Evolutionary conservation across 2,329 filamentous ascomycete genomes (phyloP).

Genomic region (Botrytis fabae): DNA sequence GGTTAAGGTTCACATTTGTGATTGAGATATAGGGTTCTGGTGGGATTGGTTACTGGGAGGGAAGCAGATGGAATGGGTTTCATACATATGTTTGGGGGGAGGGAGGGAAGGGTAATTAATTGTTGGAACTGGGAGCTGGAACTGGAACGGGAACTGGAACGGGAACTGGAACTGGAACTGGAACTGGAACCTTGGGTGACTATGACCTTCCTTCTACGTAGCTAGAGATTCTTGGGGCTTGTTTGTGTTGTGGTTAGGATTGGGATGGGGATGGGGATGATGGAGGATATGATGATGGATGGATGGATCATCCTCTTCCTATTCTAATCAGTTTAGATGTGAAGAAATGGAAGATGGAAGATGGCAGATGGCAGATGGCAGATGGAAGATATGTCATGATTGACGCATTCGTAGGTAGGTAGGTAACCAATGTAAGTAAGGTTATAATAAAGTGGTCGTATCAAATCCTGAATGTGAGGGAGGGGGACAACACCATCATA

Average conservation of each 20-base stretch:
- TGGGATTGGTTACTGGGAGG: background rate
- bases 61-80: background rate
- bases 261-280: background rate
- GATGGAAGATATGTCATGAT: constrained; percentile 1
- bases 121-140: background rate
- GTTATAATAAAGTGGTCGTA: background rate
- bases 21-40: background rate
- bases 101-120: background rate
- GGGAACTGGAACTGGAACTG: no score
- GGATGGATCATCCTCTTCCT: background rate
- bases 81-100: background rate
- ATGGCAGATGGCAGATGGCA: no score
- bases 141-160: no score
- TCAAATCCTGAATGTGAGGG: background rate
- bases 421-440: no score
- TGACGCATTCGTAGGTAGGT: background rate
- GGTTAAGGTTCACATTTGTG: background rate
- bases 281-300: background rate
- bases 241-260: background rate
- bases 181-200: background rate
- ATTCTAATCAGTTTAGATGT: background rate
- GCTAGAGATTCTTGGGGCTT: background rate
- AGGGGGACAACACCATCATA: background rate
- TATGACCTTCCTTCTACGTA: background rate
- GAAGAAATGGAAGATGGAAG: background rate